phyloP scores from a whole-genome alignment of 2,329 filamentous ascomycete species.

The Neonectria neomacrospora region DNA sequence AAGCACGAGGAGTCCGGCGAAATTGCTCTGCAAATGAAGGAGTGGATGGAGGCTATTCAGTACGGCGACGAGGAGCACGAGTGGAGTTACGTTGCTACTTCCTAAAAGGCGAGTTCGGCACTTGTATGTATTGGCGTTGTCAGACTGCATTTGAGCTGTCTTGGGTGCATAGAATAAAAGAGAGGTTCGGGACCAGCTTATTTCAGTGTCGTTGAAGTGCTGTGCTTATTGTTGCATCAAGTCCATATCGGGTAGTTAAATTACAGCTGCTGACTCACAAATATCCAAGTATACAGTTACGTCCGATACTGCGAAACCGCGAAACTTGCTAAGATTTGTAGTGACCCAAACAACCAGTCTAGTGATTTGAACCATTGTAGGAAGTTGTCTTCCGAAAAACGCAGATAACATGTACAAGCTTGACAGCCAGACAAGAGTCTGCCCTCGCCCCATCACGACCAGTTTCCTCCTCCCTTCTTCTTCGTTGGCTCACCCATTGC shows the following conservation, averaged over 20 bases:
- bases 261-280: constrained; percentile 23
- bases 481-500: constrained; percentile 27
- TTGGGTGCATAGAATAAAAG: constrained; percentile 24
- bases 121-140: constrained; percentile 20
- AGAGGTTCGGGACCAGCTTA: constrained; percentile 13
- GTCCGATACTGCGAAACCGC: background rate
- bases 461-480: constrained; percentile 25
- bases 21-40: constrained; percentile 87
- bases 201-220: background rate
- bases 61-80: constrained; percentile 92
- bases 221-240: constrained; percentile 4
- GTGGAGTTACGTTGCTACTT: constrained; percentile 76
- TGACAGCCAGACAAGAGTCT: constrained; percentile 32
- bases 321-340: constrained; percentile 13
- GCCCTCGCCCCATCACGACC: constrained; percentile 26
- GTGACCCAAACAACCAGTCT: constrained; percentile 40
- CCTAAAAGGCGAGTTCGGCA: constrained; percentile 14
- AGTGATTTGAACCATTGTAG: constrained; percentile 47
- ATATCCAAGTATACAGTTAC: constrained; percentile 6
- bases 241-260: background rate
- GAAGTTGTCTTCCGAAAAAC: constrained; percentile 45
- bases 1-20: constrained; percentile 88
- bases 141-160: constrained; percentile 13
- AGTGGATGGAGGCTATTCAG: constrained; percentile 95
- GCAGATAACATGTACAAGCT: constrained; percentile 49